Evolutionary conservation across 169 alveolate genomes (phyloP), one percentile per base, ranked within the genome.

Genomic region (Eimeria tenella): DNA sequence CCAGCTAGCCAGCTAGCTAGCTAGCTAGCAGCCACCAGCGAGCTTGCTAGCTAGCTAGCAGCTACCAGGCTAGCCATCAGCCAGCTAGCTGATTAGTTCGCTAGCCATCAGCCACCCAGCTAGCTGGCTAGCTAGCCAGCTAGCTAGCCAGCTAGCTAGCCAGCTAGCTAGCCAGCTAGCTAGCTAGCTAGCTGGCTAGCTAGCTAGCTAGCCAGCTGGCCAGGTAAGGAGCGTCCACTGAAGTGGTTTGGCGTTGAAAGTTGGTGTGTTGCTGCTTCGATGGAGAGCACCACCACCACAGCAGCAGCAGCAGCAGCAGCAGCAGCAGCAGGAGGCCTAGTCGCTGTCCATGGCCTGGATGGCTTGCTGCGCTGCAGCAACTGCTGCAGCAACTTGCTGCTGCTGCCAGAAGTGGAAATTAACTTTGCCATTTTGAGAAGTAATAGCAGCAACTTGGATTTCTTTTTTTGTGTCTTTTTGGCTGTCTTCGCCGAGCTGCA

Each of bases 401-500:
- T 65, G 10, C 49, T 55, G 63, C 83, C 70, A 42, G 58, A 68
- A 13, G 83, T n/a, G 49, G 83, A 86, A 86, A 70, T 15, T 21
- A 19, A 63, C 83, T 42, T 63, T 15, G 23, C 62, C 71, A 56
- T 52, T 68, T 9, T 49, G 19, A 6, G 31, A n/a, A 53, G 42
- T 62, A 7, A 86, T 49, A 7, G 77, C 11, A 0, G 71, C 93
- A 5, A 94, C 87, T 4, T 95, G 97, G 81, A 96, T 50, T 79
- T 96, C 97, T 50, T 89, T 82, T 58, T 95, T 96, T 21, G 77
- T 62, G n/a, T 95, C 95, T 55, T 88, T 88, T 15, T 74, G 63
- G 42, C 89, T 88, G 79, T 96, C 97, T 21, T 96, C 97, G 73
- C 94, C 79, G 9, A 95, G 90, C 63, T 71, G 86, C 31, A 83